Conservation (phyloP, 129 eudicot genomes). For the Glebionis coronaria region DNA sequence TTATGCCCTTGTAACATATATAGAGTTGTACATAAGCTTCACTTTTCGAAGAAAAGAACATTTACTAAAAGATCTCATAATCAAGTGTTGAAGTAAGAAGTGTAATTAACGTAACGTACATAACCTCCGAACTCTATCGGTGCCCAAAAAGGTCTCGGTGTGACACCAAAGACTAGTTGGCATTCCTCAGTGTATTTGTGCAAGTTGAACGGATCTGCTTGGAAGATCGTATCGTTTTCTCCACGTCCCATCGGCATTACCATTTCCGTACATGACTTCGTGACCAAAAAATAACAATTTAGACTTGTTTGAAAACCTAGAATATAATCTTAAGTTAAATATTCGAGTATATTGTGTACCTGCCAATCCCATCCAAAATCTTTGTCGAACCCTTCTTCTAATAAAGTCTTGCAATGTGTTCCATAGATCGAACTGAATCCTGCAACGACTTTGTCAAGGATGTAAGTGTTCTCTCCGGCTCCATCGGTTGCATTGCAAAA, state of each 20-base stretch:
- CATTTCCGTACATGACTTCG: conserved; percentile 39
- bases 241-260: conserved; percentile 40
- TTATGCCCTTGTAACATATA: conserved; percentile 26
- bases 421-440: conserved; percentile 17
- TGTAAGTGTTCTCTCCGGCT: conserved; percentile 15
- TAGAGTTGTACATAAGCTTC: no score
- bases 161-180: conserved; percentile 26
- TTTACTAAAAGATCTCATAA: no score
- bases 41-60: no score
- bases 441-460: conserved; percentile 28
- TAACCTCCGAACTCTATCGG: conserved; percentile 29
- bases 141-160: conserved; percentile 40
- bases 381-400: not conserved
- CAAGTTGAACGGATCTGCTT: conserved; percentile 31
- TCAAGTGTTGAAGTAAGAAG: no score
- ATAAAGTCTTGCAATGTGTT: not conserved
- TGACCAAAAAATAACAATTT: not conserved
- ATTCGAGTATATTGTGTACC: conserved; percentile 13
- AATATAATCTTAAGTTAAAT: not conserved
- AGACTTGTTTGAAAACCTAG: not conserved
- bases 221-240: conserved; percentile 37
- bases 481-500: conserved; percentile 37
- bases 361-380: conserved; percentile 42
- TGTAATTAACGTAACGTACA: conserved; percentile 1
- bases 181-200: conserved; percentile 20